Evolutionary conservation across 331 rosid genomes (phyloP).

Genomic region (Quercus tomentella): DNA sequence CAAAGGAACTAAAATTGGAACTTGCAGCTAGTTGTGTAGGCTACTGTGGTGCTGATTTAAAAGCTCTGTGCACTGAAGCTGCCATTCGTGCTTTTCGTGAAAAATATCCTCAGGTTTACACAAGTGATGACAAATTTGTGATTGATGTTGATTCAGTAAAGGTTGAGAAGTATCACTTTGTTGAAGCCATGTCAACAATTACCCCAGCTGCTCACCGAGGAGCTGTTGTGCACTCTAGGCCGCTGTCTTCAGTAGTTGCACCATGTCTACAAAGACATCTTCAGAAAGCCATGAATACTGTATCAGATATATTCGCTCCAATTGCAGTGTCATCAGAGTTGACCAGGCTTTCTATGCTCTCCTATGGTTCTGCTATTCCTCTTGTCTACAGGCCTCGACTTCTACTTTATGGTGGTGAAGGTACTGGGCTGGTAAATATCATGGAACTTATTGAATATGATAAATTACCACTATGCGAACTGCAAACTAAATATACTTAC

Average conservation of each 20-base stretch:
- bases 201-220: conserved; percentile 99
- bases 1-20: conserved; percentile 65
- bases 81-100: conserved; percentile 96
- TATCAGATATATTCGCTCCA: conserved; percentile 77
- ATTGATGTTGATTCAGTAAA: conserved; percentile 89
- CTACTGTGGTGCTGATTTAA: conserved; percentile 97
- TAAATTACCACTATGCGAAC: conserved; percentile 16
- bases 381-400: conserved; percentile 94
- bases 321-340: conserved; percentile 59
- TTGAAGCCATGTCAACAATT: conserved; percentile 96
- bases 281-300: conserved; percentile 51
- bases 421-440: conserved; percentile 90
- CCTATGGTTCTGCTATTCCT: conserved; percentile 92
- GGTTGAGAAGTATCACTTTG: conserved; percentile 85
- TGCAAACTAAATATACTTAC: conserved; percentile 83
- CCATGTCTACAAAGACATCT: conserved; percentile 83
- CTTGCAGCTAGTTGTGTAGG: conserved; percentile 99
- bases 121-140: conserved; percentile 93
- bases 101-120: conserved; percentile 95
- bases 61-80: conserved; percentile 99
- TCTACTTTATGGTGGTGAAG: conserved; percentile 89
- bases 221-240: conserved; percentile 87
- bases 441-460: conserved; percentile 31
- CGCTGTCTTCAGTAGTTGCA: conserved; percentile 82
- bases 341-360: conserved; percentile 80